A percentile compares a stretch with the other conserved stretches of the same genome.
Conservation (phyloP, 306 rosid species). For the Cucurbita argyrosperma region DNA sequence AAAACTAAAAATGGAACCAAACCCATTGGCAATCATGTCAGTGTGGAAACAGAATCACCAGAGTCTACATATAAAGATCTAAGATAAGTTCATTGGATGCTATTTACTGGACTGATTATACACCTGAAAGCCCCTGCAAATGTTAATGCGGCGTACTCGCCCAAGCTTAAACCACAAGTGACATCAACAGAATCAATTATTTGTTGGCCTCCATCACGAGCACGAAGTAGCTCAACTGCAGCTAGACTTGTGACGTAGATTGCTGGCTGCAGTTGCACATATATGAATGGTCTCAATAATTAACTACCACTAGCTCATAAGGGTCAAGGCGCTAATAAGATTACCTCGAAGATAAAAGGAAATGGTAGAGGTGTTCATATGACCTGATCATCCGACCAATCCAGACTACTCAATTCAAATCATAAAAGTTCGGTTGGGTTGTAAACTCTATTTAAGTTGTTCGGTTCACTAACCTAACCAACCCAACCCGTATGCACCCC, state of each 20-base stretch:
- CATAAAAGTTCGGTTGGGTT: no score
- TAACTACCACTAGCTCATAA: not conserved
- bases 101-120: conserved; percentile 2
- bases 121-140: conserved; percentile 94
- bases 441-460: no score
- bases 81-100: not conserved
- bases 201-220: conserved; percentile 76
- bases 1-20: conserved; percentile 44
- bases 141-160: conserved; percentile 93
- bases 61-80: not conserved
- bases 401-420: no score
- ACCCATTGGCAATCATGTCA: conserved; percentile 4
- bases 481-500: no score
- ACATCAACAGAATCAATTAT: conserved; percentile 90
- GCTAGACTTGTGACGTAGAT: conserved; percentile 94
- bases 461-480: no score
- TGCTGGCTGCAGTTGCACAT: conserved; percentile 65
- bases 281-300: not conserved
- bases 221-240: conserved; percentile 85
- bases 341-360: not conserved
- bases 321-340: not conserved
- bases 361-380: no score
- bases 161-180: conserved; percentile 88
- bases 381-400: no score
- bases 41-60: not conserved